Evolutionary conservation across 169 alveolate species (phyloP).

Genomic region (Babesia ovis): DNA sequence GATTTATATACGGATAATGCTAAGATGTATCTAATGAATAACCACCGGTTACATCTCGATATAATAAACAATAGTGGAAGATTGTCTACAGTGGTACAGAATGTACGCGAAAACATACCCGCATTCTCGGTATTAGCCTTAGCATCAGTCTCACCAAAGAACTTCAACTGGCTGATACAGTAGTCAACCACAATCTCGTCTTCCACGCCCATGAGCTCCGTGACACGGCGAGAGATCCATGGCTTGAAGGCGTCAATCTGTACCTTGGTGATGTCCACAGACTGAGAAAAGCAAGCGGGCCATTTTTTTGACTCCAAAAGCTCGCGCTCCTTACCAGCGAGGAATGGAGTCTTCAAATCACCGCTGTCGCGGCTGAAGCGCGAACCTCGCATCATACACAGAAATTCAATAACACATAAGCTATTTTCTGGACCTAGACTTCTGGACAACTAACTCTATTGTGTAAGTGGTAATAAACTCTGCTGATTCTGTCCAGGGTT

Average conservation of each 20-base stretch:
- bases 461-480: too few species aligned
- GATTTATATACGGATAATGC: too few species aligned
- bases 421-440: too few species aligned
- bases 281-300: slow-evolving; percentile 71
- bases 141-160: slow-evolving; percentile 70
- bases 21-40: too few species aligned
- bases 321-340: slow-evolving; percentile 78
- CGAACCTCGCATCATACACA: slow-evolving; percentile 37
- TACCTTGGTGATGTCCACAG: slow-evolving; percentile 72
- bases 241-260: slow-evolving; percentile 71
- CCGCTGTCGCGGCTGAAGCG: slow-evolving; percentile 65
- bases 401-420: neutral
- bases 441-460: too few species aligned
- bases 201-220: slow-evolving; percentile 79
- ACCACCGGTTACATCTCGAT: too few species aligned
- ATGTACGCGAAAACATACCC: slow-evolving; percentile 8
- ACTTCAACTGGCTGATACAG: slow-evolving; percentile 74
- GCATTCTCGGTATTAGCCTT: slow-evolving; percentile 63
- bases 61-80: too few species aligned
- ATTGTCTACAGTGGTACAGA: neutral
- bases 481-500: too few species aligned
- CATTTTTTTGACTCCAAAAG: slow-evolving; percentile 73
- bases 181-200: slow-evolving; percentile 77
- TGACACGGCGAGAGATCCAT: slow-evolving; percentile 74
- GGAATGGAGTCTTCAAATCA: slow-evolving; percentile 71